Evolutionary conservation across 1,139 yeast genomes (phyloP), one percentile per base, ranked within the genome.

Genomic region (Nakaseomyces uthaithaninus): DNA sequence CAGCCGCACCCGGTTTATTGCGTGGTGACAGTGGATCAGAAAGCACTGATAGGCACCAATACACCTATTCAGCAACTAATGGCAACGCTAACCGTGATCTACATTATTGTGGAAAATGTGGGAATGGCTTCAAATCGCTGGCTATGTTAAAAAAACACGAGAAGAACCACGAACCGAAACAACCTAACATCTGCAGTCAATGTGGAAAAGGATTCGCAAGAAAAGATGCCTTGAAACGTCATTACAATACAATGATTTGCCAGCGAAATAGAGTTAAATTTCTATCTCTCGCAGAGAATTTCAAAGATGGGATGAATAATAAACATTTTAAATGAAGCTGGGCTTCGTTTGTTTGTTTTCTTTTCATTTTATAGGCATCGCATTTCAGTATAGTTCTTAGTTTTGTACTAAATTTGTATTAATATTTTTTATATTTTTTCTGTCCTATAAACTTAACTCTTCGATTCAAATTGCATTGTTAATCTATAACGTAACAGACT

Each of bases 151-250:
- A 53, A 38, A 52, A 60, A 35, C 62, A 57, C 40, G 61, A 55
- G 37, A 55, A 54, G 40, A n/a, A 19, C 17, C 62, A 56, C 42
- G 28, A 52, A 20, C 51, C 57, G 15, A 51, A 54, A 4, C 42
- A 55, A 36, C 59, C 60, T 18, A 50, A 82, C 54, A 76, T 80
- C 39, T 83, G 94, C 60, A 75, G 77, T 8, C 63, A 68, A 24
- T 83, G 94, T 64, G 85, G 84, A 24, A 82, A 82, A 54, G 89
- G 91, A 0, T 83, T 83, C 66, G 91, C 91, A 2, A 63, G 94
- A 33, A 80, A 80, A 54, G 94, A 83, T 62, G 93, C 93, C 0
- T 64, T 83, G 49, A 81, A 80, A 57, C 66, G 91, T 50, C 93
- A 78, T 60, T 68, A 68, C 48, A 83, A 80, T 40, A 82, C 89